Percentiles rank a stretch among this genome's conserved stretches.
These are phyloP conservation scores for Linum tenue DNA, from an alignment of 345 rosid species.

Conservation along the genomic window DNA sequence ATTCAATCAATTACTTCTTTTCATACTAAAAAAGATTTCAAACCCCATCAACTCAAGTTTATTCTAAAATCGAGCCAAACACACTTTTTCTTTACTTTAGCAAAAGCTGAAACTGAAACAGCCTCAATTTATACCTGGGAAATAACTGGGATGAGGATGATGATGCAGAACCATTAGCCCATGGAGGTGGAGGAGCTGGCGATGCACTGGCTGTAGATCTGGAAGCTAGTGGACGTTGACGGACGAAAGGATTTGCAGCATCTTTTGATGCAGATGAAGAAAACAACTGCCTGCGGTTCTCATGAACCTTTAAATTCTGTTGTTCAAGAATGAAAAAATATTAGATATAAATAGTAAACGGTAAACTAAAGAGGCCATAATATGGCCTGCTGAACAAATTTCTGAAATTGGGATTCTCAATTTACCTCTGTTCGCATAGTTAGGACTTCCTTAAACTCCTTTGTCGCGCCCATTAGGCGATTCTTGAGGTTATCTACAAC, in stretches of 20 bases:
- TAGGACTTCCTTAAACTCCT: conserved; percentile 80
- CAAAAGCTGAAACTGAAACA: no score
- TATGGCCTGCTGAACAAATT: background rate
- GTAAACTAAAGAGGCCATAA: background rate
- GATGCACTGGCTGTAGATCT: conserved; percentile 42
- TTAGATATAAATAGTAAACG: background rate
- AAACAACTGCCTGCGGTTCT: conserved; percentile 67
- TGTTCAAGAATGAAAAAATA: conserved; percentile 2
- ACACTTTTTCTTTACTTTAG: no score
- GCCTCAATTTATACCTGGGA: conserved; percentile 28
- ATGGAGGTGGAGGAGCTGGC: conserved; percentile 45
- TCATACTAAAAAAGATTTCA: no score
- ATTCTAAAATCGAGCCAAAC: no score
- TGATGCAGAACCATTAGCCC: conserved; percentile 49
- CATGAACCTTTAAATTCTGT: conserved; percentile 75
- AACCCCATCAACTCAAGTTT: no score
- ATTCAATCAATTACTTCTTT: no score
- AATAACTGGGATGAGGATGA: conserved; percentile 35
- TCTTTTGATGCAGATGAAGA: conserved; percentile 64
- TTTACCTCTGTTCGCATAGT: conserved; percentile 76
- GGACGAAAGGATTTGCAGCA: conserved; percentile 59
- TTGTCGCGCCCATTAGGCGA: conserved; percentile 69
- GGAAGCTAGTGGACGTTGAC: conserved; percentile 69
- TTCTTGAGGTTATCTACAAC: conserved; percentile 71
- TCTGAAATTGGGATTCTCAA: background rate